These are phyloP conservation scores for Scortechinia acanthostroma DNA, from an alignment of 2,329 filamentous ascomycete genomes.

Conservation along the genomic window DNA sequence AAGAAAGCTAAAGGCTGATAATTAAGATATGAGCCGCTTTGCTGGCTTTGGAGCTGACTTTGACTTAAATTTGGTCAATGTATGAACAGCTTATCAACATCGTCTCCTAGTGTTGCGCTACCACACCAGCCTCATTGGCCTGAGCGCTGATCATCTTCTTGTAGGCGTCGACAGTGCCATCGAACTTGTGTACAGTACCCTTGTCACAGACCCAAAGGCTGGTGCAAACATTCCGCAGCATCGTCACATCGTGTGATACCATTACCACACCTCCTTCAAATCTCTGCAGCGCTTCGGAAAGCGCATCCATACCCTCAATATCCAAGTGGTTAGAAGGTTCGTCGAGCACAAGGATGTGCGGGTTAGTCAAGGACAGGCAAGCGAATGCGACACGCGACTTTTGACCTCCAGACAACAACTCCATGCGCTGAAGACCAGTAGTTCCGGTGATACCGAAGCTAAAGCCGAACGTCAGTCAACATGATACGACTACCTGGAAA, in stretches of 20 bases:
- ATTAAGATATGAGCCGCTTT: too few species aligned
- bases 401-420: conserved; percentile 85
- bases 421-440: conserved; percentile 95
- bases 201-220: conserved; percentile 94
- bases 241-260: conserved; percentile 98
- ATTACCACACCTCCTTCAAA: conserved; percentile 95
- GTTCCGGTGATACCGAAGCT: conserved; percentile 79
- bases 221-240: conserved; percentile 92
- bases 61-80: too few species aligned
- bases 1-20: too few species aligned
- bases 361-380: conserved; percentile 87
- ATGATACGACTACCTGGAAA: too few species aligned
- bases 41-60: too few species aligned
- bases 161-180: conserved; percentile 89
- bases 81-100: too few species aligned
- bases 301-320: conserved; percentile 97
- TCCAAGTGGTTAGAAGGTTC: conserved; percentile 98
- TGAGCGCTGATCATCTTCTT: conserved; percentile 93
- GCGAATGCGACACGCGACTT: conserved; percentile 98
- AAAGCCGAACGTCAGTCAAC: background rate
- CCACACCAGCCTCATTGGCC: conserved; percentile 81
- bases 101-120: too few species aligned
- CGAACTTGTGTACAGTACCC: conserved; percentile 91
- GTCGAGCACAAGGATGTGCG: conserved; percentile 94
- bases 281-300: conserved; percentile 73